phyloP scores from a whole-genome alignment of 2,329 filamentous ascomycete genomes.

The Phaeosphaeriaceae sp. region DNA sequence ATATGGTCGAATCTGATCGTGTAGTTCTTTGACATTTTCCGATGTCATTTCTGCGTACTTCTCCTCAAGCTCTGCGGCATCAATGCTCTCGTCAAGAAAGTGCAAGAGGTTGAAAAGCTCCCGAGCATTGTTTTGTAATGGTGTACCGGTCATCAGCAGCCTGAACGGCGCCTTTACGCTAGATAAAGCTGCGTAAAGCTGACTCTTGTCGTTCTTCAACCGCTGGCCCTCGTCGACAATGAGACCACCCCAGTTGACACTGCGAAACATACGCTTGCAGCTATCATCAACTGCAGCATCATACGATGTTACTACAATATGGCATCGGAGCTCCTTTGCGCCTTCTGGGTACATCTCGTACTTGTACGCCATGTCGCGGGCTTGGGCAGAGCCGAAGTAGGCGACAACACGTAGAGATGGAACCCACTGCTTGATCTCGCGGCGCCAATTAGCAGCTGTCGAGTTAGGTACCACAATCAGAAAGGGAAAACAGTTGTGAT shows the following conservation, averaged over 20 bases:
- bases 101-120: constrained; percentile 97
- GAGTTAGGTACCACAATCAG: constrained; percentile 92
- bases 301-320: constrained; percentile 94
- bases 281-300: constrained; percentile 81
- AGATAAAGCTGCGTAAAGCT: constrained; percentile 76
- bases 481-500: constrained; percentile 83
- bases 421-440: constrained; percentile 93
- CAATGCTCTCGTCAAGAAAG: constrained; percentile 77
- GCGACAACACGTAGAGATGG: constrained; percentile 87
- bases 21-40: constrained; percentile 80
- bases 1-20: constrained; percentile 78
- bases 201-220: constrained; percentile 88
- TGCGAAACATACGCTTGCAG: constrained; percentile 69
- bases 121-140: constrained; percentile 91
- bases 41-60: constrained; percentile 80
- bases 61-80: constrained; percentile 76
- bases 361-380: constrained; percentile 77
- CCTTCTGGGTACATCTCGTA: constrained; percentile 82
- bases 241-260: constrained; percentile 82
- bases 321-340: constrained; percentile 75
- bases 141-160: constrained; percentile 84
- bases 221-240: constrained; percentile 96
- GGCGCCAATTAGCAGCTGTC: constrained; percentile 96
- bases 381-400: constrained; percentile 79
- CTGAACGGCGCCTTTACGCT: constrained; percentile 81